phyloP scores from a whole-genome alignment of 495 filamentous ascomycete species.

The Xylaria nigripes region DNA sequence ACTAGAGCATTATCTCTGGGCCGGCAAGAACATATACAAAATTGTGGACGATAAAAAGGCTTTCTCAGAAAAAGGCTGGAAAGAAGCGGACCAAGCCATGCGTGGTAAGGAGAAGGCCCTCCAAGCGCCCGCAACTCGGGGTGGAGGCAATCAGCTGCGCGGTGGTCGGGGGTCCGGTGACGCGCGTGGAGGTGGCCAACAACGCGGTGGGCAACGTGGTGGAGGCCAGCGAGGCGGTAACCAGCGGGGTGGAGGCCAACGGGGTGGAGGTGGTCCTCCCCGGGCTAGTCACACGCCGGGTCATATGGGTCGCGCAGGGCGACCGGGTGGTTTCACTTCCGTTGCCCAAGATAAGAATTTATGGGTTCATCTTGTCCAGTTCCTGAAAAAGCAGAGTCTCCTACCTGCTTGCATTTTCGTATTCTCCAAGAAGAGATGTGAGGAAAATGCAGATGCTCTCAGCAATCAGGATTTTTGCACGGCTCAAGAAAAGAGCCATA shows the following conservation, averaged over 20 bases:
- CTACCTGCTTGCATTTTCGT: slow-evolving; percentile 94
- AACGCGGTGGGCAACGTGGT: slow-evolving; percentile 49
- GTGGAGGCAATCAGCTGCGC: slow-evolving; percentile 47
- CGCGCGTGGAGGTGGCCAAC: slow-evolving; percentile 36
- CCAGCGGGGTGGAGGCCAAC: slow-evolving; percentile 49
- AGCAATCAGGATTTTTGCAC: slow-evolving; percentile 92
- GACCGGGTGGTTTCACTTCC: slow-evolving; percentile 72
- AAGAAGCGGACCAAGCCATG: slow-evolving; percentile 77
- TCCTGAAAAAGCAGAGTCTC: slow-evolving; percentile 75
- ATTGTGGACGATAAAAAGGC: slow-evolving; percentile 89
- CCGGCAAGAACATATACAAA: slow-evolving; percentile 81
- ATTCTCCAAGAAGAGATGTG: slow-evolving; percentile 94
- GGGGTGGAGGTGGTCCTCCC: slow-evolving; percentile 50
- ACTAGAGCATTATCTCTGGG: slow-evolving; percentile 94
- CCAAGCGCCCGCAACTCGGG: slow-evolving; percentile 42
- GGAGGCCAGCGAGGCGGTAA: slow-evolving; percentile 40
- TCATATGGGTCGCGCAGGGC: slow-evolving; percentile 80
- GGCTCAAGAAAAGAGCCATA: slow-evolving; percentile 85
- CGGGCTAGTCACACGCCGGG: slow-evolving; percentile 54
- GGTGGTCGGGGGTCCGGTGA: slow-evolving; percentile 48
- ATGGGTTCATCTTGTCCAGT: slow-evolving; percentile 94
- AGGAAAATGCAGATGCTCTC: slow-evolving; percentile 91
- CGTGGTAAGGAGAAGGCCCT: slow-evolving; percentile 70
- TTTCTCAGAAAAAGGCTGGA: slow-evolving; percentile 87
- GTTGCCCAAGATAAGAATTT: slow-evolving; percentile 89